Base-by-base conservation (phyloP, 106 monocot species). In the Dendrobium huoshanense region DNA sequence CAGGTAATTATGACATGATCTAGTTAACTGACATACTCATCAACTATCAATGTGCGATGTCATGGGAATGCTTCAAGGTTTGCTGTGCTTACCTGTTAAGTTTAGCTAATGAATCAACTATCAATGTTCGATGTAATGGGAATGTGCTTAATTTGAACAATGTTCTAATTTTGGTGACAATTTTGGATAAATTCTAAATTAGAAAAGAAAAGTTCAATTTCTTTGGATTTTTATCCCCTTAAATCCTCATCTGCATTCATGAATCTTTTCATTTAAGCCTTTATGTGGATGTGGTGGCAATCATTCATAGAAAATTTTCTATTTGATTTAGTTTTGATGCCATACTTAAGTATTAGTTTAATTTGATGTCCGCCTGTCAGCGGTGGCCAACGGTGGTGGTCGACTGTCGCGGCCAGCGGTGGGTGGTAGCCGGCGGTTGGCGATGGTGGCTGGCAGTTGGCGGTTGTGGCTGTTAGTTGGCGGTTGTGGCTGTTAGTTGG, bases 1-100 rank as follows among this genome's bases (percentile, higher is more conserved):
- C 92, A 91, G 94, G 97, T 98, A 90, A 78, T 31, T 27, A 72
- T 40, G 72, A 41, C 29, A 41, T n/a, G 13, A 20, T 74, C 43
- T 43, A 74, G 43, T 74, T 70, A 15, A 70, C 29, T 70, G 4
- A 13, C 4, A 70, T 37, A 70, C 70, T 37, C 33, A 33, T 70
- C 11, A 74, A 44, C 9, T 19, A 70, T 41, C 13, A n/a, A 37
- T 70, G 27, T 74, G 20, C n/a, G 10, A 43, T 40, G 17, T 20
- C 2, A 19, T 74, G 70, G 31, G 42, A 7, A n/a, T 41, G 19
- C 37, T 37, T 3, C 37, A 37, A 37, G 37, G 37, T 37, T 37
- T 2, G 37, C 37, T 3, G 3, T 37, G 3, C 37, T 37, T 37
- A 37, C 37, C 37, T 37, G 37, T 37, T 37, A 37, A 37, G 37